Evolutionary conservation across 208 protist genomes (phyloP).

Genomic region (Wallacemonas rigidus): DNA sequence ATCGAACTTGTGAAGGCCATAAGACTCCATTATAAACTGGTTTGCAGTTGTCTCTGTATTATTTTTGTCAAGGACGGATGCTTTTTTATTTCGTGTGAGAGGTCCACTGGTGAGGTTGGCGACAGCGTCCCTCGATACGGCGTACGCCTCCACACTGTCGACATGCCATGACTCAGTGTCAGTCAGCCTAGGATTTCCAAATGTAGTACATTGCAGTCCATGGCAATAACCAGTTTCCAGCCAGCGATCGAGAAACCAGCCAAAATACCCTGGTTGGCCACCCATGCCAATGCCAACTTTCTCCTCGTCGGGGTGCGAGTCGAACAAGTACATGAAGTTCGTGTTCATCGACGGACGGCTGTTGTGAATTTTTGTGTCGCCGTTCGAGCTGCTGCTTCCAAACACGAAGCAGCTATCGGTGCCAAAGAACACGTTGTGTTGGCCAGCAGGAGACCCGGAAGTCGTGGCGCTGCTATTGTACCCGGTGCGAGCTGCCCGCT

Average conservation of each 20-base stretch:
- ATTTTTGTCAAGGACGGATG: constrained; percentile 9
- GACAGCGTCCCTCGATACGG: constrained; percentile 38
- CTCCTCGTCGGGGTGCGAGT: constrained; percentile 49
- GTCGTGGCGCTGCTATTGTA: constrained; percentile 16
- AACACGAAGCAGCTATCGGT: constrained; percentile 61
- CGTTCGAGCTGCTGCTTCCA: constrained; percentile 16
- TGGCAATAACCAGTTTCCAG: constrained; percentile 54
- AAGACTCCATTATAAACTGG: constrained; percentile 55
- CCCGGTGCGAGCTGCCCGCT: constrained; percentile 47
- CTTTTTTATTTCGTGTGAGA: background rate
- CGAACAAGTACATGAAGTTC: constrained; percentile 85
- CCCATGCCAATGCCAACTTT: constrained; percentile 75
- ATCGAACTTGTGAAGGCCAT: constrained; percentile 56
- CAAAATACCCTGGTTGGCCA: constrained; percentile 60
- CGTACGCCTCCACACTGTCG: constrained; percentile 63
- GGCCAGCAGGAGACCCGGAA: constrained; percentile 27
- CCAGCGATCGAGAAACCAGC: constrained; percentile 77
- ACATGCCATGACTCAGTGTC: constrained; percentile 47
- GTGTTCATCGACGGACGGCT: constrained; percentile 44
- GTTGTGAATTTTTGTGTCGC: constrained; percentile 28
- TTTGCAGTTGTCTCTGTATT: constrained; percentile 35
- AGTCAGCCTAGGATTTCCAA: constrained; percentile 48
- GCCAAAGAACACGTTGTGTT: constrained; percentile 70
- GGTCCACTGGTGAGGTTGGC: constrained; percentile 7
- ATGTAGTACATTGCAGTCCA: constrained; percentile 54